Conservation (phyloP, 768 basidiomycete species). For the Rubroboletus pulcherrimus region DNA sequence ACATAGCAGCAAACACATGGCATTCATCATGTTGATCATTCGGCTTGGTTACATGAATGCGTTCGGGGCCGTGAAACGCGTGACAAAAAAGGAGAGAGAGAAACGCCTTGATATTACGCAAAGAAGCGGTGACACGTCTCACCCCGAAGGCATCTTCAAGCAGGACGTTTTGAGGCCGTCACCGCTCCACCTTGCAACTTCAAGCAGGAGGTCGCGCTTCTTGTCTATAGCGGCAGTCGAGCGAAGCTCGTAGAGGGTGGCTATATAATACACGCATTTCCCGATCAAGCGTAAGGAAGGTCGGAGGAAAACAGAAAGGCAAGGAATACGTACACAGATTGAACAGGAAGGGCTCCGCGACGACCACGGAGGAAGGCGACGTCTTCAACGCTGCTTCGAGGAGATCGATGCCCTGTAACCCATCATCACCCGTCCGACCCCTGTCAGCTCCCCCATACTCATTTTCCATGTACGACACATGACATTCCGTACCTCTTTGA, state of each 20-base stretch:
- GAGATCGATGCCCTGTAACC: constrained; percentile 60
- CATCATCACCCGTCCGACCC: background rate
- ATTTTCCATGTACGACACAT: background rate
- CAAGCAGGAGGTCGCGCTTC: constrained; percentile 68
- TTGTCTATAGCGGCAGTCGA: constrained; percentile 70
- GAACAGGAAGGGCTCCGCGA: constrained; percentile 81
- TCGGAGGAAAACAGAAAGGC: background rate
- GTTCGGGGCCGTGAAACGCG: background rate
- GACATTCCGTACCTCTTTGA: constrained; percentile 54
- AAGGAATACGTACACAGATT: constrained; percentile 61
- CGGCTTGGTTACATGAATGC: background rate
- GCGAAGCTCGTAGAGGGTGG: constrained; percentile 80
- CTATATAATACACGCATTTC: constrained; percentile 23
- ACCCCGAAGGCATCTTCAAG: constrained; percentile 72
- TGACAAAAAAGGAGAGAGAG: background rate
- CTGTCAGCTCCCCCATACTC: background rate
- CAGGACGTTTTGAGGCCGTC: constrained; percentile 76
- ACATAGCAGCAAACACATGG: background rate
- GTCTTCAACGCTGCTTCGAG: constrained; percentile 58
- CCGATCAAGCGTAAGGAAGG: background rate
- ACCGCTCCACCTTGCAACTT: constrained; percentile 83
- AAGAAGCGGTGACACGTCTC: background rate
- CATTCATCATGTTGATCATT: background rate
- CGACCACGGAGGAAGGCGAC: constrained; percentile 68
- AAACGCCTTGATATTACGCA: background rate